Base-by-base conservation (phyloP, 2,329 filamentous ascomycete species). In the Zymoseptoria passerinii region DNA sequence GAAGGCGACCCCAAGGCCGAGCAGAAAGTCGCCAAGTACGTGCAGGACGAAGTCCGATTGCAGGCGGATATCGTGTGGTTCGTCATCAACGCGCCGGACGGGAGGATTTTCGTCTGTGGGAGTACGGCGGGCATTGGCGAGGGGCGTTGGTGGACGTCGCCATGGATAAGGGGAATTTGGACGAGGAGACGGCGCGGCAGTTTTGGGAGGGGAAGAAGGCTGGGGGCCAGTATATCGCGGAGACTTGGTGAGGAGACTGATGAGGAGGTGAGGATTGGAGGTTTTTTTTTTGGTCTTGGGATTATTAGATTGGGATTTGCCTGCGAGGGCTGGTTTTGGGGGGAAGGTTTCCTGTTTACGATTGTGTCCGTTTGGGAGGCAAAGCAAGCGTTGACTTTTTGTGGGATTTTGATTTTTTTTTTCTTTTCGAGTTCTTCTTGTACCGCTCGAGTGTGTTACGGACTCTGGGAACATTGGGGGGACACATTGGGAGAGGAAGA, bases 51-150 rank as follows among this genome's bases (percentile, higher is more conserved):
- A 74, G 92, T 99, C 8, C 80, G 83, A 9, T 82, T 89, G 63
- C 94, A 97, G 73, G 90, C 92, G 1, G 94, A 97, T 70, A 82
- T 97, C n/a, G 92, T 97, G 16, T 99, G 94, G 94, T 95, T 90
- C 73, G 91, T 97, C 63, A 89, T 95, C 79, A 97, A 97, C 73
- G 86, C 91, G 1, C 80, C 97, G n/a, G 94, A 99, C 69, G 94
- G 94, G 1, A 86, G 94, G 55, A 86, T 97, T 55, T 99, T 99
- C 72, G 94, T 99, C 59, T 99, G 94, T 73, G 94, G 94, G 53
- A 95, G 89, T 75, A 91, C 86, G 70, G 91, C 90, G 77, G 94
- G 94, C 58, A 99, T 99, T 94, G 94, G 94, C 60, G 94, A 97
- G 74, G 94, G 94, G 89, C 92, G 0, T 80, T 99, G 13, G 80